Percentiles rank a stretch among this genome's conserved stretches.
These are phyloP conservation scores for Uronychia setigera DNA, from an alignment of 73 alveolate genomes.

Conservation along the genomic window DNA sequence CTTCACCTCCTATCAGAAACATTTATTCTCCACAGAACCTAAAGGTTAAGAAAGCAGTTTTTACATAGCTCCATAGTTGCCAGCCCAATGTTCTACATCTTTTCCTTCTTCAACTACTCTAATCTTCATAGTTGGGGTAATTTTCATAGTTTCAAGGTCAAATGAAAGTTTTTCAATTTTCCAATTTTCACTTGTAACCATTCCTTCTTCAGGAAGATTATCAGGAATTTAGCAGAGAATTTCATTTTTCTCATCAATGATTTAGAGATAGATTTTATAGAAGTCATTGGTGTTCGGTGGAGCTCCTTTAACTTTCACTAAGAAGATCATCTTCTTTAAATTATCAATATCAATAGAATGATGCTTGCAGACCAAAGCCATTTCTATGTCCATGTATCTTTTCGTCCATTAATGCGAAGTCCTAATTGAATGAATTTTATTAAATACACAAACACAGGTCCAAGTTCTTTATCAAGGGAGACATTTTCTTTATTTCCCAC, in stretches of 20 bases:
- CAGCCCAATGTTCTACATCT: slow-evolving; percentile 83
- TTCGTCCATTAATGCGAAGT: slow-evolving; percentile 31
- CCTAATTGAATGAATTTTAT: slow-evolving; percentile 13
- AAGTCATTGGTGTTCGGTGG: slow-evolving; percentile 57
- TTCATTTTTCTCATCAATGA: neutral
- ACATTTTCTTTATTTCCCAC: slow-evolving; percentile 27
- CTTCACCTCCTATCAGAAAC: neutral
- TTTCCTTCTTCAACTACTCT: slow-evolving; percentile 59
- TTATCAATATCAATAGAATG: slow-evolving; percentile 1
- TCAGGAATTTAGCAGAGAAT: neutral
- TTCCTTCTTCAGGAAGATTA: neutral
- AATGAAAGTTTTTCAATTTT: neutral
- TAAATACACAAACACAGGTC: slow-evolving; percentile 29
- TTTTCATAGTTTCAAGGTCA: neutral
- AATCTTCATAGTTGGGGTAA: slow-evolving; percentile 13
- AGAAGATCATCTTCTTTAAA: slow-evolving; percentile 36
- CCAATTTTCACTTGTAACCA: slow-evolving; percentile 9
- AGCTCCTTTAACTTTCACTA: slow-evolving; percentile 57
- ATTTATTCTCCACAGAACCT: slow-evolving; percentile 27
- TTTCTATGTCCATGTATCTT: slow-evolving; percentile 5
- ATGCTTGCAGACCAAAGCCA: slow-evolving; percentile 10
- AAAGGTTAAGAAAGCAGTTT: no score
- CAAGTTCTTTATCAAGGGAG: slow-evolving; percentile 35
- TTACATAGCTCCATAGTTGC: slow-evolving; percentile 75
- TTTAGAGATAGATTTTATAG: slow-evolving; percentile 29